phyloP scores from a whole-genome alignment of 2,329 filamentous ascomycete genomes.

The Parafenestella ontariensis region DNA sequence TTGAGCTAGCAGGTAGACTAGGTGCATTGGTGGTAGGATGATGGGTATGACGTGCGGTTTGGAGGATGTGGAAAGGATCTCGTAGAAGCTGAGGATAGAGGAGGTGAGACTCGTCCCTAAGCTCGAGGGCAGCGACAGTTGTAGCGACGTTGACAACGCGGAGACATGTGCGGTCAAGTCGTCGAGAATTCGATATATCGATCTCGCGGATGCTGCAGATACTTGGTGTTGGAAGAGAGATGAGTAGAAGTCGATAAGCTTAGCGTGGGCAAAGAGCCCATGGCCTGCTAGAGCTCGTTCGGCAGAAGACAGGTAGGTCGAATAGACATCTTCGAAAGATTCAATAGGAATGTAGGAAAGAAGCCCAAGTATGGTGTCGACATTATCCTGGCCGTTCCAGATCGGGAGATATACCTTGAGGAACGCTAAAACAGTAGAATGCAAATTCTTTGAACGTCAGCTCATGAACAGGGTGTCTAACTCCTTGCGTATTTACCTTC shows the following conservation, averaged over 20 bases:
- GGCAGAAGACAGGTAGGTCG: conserved; percentile 46
- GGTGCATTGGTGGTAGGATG: conserved; percentile 69
- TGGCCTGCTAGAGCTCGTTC: conserved; percentile 52
- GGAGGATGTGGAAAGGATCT: conserved; percentile 59
- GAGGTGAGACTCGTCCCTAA: conserved; percentile 56
- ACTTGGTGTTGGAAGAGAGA: conserved; percentile 66
- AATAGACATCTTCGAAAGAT: conserved; percentile 57
- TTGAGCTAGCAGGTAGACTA: conserved; percentile 77
- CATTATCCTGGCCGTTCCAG: conserved; percentile 46
- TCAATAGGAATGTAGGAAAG: conserved; percentile 51
- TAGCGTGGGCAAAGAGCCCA: conserved; percentile 59
- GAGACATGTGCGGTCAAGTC: conserved; percentile 41
- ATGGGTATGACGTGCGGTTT: conserved; percentile 61
- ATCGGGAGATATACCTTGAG: conserved; percentile 43
- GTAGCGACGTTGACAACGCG: conserved; percentile 37
- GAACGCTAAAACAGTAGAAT: conserved; percentile 41
- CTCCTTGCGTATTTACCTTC: conserved; percentile 35
- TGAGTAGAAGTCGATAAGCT: conserved; percentile 72
- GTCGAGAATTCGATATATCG: conserved; percentile 47
- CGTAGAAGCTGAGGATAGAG: conserved; percentile 70
- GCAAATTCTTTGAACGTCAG: conserved; percentile 37
- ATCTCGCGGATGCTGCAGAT: conserved; percentile 49
- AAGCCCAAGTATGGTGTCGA: conserved; percentile 61
- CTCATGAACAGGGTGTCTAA: background rate
- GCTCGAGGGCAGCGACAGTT: conserved; percentile 31